Conservation (phyloP, 2,329 filamentous ascomycete genomes). For the Gaeumannomyces tritici region DNA sequence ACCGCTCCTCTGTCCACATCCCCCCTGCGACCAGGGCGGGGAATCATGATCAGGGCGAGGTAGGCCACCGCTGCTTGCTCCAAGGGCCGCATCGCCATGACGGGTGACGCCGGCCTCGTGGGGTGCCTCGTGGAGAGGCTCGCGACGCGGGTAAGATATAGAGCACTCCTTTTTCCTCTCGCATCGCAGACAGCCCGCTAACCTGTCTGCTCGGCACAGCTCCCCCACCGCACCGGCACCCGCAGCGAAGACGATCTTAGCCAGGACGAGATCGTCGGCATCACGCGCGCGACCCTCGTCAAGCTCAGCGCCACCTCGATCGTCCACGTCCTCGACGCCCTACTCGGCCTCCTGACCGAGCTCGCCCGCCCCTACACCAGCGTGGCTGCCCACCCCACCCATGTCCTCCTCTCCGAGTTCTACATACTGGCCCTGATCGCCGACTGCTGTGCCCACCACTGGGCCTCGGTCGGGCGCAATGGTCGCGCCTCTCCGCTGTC, state of each 20-base stretch:
- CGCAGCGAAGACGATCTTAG: constrained; percentile 40
- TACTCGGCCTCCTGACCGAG: constrained; percentile 49
- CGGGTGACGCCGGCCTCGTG: constrained; percentile 49
- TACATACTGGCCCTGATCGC: constrained; percentile 54
- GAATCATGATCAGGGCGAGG: constrained; percentile 4
- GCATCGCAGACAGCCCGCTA: neutral
- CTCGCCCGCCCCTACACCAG: constrained; percentile 43
- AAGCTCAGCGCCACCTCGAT: constrained; percentile 48
- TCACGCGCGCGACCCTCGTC: constrained; percentile 52
- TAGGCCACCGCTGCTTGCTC: constrained; percentile 3
- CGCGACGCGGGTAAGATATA: constrained; percentile 43
- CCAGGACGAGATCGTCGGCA: constrained; percentile 51
- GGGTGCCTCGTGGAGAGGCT: constrained; percentile 54
- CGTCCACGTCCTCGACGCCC: constrained; percentile 42
- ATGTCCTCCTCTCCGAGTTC: constrained; percentile 54
- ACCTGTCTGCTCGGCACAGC: constrained; percentile 24
- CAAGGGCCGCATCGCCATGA: constrained; percentile 33
- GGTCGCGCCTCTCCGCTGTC: constrained; percentile 7
- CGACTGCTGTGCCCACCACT: constrained; percentile 55
- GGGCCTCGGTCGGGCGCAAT: constrained; percentile 21
- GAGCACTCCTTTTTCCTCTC: constrained; percentile 5
- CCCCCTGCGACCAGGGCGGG: neutral
- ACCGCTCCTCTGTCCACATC: neutral
- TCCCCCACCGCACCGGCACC: constrained; percentile 54
- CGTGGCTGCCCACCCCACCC: constrained; percentile 42